Conservation (phyloP, 768 basidiomycete species). For the Lanmaoa pseudosensibilis region DNA sequence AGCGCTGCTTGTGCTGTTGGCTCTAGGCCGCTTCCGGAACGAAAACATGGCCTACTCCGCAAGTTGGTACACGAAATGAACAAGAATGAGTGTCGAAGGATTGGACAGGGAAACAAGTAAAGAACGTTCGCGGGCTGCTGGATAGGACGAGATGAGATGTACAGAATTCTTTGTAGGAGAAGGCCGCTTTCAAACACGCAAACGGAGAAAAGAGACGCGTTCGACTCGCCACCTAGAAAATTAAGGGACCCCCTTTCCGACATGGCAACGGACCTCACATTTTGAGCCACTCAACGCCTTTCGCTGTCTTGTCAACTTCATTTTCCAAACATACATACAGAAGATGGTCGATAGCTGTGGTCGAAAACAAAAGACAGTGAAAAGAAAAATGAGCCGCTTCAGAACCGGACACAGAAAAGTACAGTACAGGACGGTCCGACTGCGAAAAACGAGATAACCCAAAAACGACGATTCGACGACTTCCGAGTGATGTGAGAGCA, state of each 20-base stretch:
- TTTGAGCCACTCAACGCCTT: background rate
- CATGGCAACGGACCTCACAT: slow-evolving; percentile 29
- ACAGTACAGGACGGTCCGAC: slow-evolving; percentile 40
- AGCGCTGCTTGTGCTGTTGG: slow-evolving; percentile 40
- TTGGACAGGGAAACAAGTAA: slow-evolving; percentile 27
- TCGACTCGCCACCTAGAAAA: slow-evolving; percentile 10
- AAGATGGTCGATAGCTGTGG: slow-evolving; percentile 29
- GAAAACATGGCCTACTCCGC: slow-evolving; percentile 58
- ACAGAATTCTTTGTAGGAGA: slow-evolving; percentile 18
- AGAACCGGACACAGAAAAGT: slow-evolving; percentile 24
- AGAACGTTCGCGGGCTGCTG: slow-evolving; percentile 21
- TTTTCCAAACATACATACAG: slow-evolving; percentile 36
- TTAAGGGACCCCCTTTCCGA: slow-evolving; percentile 21
- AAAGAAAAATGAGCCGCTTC: slow-evolving; percentile 12
- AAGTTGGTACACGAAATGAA: slow-evolving; percentile 24
- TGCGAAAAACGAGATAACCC: slow-evolving; percentile 33
- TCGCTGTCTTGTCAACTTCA: slow-evolving; percentile 13
- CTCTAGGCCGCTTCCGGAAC: slow-evolving; percentile 63
- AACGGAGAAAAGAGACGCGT: slow-evolving; percentile 10
- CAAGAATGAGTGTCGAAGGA: slow-evolving; percentile 25
- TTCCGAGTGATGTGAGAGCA: slow-evolving; percentile 28
- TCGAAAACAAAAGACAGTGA: slow-evolving; percentile 12
- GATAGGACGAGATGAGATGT: slow-evolving; percentile 15
- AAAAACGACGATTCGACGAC: slow-evolving; percentile 34
- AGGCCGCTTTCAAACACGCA: slow-evolving; percentile 16